Conservation (phyloP, 2,329 filamentous ascomycete genomes). For the Fusarium sp. region DNA sequence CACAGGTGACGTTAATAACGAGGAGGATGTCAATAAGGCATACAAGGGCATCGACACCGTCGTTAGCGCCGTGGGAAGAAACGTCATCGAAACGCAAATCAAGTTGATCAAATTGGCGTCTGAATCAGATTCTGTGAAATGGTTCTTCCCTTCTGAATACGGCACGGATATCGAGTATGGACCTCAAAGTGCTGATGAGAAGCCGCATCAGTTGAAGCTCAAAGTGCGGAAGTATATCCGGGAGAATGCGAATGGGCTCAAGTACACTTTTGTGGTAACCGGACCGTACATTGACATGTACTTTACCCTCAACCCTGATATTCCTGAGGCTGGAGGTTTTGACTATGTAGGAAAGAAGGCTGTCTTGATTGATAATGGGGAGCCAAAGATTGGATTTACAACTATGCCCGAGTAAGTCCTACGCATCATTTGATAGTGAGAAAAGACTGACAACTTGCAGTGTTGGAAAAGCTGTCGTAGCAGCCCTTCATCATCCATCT, state of each 20-base stretch:
- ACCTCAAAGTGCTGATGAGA: constrained; percentile 67
- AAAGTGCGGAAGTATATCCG: constrained; percentile 72
- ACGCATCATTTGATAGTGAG: not conserved
- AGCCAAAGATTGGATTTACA: constrained; percentile 73
- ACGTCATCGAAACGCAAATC: constrained; percentile 71
- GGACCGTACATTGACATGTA: constrained; percentile 76
- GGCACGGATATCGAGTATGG: constrained; percentile 74
- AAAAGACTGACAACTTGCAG: constrained; percentile 51
- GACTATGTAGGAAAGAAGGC: constrained; percentile 69
- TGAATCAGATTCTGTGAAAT: constrained; percentile 63
- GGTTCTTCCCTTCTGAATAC: constrained; percentile 77
- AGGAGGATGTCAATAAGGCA: constrained; percentile 64
- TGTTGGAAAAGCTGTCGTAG: constrained; percentile 74
- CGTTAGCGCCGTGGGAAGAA: constrained; percentile 72
- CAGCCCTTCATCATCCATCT: constrained; percentile 68
- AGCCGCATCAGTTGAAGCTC: constrained; percentile 77
- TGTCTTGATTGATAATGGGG: constrained; percentile 70
- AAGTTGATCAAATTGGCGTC: constrained; percentile 71
- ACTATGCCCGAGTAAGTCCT: constrained; percentile 75
- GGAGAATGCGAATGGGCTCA: constrained; percentile 63
- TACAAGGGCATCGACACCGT: constrained; percentile 73
- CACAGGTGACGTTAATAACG: constrained; percentile 54
- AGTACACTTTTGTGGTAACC: constrained; percentile 76
- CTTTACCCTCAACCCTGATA: constrained; percentile 55
- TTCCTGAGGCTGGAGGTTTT: constrained; percentile 64